Evolutionary conservation across 2,329 filamentous ascomycete genomes (phyloP), one percentile per base, ranked within the genome.

Genomic region (Trichoderma aggressivum): DNA sequence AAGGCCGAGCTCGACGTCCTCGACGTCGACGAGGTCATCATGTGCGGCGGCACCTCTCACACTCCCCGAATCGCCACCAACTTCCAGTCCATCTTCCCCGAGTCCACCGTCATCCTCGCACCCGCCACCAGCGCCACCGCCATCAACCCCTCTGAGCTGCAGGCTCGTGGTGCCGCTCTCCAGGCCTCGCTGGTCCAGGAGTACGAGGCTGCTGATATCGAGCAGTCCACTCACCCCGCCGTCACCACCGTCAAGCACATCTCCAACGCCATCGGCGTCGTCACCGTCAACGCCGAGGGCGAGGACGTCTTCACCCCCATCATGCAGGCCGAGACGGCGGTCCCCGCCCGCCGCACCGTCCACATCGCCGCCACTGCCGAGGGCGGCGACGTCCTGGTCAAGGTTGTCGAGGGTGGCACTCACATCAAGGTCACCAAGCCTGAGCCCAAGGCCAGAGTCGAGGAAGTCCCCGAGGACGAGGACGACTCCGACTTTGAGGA

Each of bases 211-310:
- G 91, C 94, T 75, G 95, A 98, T 80, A 97, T 99, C 76, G 93
- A 97, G 80, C 94, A 98, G 86, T 97, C 93, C 74, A 97, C 94
- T 61, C 95, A 99, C 86, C 91, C 96, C 66, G 93, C 94, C 79
- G 94, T 99, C 74, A 98, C 95, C 39, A 95, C 94, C 18, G 94
- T 97, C 66, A 94, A 94, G 77, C 96, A 99, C 85, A 90, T 97
- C 74, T 87, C 89, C 76, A 92, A 94, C 79, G 92, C 95, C 73
- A 92, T 99, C 74, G 96, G 96, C 80, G 92, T 98, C 67, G 87
- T 97, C 74, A 89, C 90, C 76, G 84, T 89, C 71, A 86, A 82
- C 75, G 78, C 82, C 53, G 85, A 90, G 62, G 86, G 86, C 62
- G 86, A 89, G 72, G 90, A 92, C 74, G 84, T 89, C 72, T 98